Conservation (phyloP, 1,139 yeast genomes). For the Tardiomyces digboiensis region DNA sequence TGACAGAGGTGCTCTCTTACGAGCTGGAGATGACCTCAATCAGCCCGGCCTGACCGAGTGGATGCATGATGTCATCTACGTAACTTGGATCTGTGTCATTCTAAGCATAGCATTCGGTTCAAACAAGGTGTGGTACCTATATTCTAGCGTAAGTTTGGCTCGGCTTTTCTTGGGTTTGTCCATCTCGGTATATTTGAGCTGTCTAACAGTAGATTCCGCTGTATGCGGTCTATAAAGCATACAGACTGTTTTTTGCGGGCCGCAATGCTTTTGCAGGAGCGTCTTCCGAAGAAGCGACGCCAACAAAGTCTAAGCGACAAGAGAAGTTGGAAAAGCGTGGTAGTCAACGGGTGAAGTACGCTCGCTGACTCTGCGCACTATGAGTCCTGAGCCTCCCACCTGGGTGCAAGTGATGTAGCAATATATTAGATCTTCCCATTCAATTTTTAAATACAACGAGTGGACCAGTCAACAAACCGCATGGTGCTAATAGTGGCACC, state of each 20-base stretch:
- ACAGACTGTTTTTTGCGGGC: slow-evolving; percentile 24
- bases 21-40: slow-evolving; percentile 55
- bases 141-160: slow-evolving; percentile 20
- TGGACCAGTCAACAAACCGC: too few relatives aligned
- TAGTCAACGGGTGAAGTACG: slow-evolving; percentile 25
- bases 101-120: slow-evolving; percentile 47
- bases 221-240: slow-evolving; percentile 48
- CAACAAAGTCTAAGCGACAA: slow-evolving; percentile 37
- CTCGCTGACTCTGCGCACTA: neutral
- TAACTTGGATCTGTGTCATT: slow-evolving; percentile 54
- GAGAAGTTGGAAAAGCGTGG: slow-evolving; percentile 41
- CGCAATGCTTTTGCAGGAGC: slow-evolving; percentile 7
- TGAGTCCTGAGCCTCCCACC: too few relatives aligned
- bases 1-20: slow-evolving; percentile 33
- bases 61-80: slow-evolving; percentile 63
- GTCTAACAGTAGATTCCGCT: slow-evolving; percentile 30
- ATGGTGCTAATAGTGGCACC: too few relatives aligned
- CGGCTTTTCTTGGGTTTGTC: slow-evolving; percentile 2
- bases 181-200: too few relatives aligned
- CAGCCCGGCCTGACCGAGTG: slow-evolving; percentile 69
- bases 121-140: slow-evolving; percentile 54
- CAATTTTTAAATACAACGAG: too few relatives aligned
- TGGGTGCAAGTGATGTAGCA: neutral
- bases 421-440: too few relatives aligned
- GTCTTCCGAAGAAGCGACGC: neutral